Percentiles rank a stretch among this genome's conserved stretches.
These are phyloP conservation scores for Phytophthora melonis DNA, from an alignment of 352 stramenopile species.

Conservation along the genomic window DNA sequence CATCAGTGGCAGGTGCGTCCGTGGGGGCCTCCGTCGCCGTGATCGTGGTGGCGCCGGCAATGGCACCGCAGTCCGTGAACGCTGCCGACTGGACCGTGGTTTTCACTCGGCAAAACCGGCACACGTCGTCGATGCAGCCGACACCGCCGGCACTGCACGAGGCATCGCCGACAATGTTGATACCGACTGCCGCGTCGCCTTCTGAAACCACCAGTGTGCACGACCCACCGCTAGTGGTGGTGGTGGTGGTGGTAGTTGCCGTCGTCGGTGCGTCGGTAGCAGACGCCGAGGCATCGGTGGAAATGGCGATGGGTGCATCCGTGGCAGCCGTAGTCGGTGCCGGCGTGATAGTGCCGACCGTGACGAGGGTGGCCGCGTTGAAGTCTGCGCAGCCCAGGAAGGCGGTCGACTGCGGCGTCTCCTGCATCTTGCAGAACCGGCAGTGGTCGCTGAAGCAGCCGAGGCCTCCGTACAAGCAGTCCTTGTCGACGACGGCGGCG, in stretches of 20 bases:
- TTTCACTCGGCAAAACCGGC: constrained; percentile 47
- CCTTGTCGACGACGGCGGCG: constrained; percentile 30
- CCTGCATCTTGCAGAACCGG: constrained; percentile 42
- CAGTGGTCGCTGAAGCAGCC: constrained; percentile 53
- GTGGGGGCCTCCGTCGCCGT: constrained; percentile 4
- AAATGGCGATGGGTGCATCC: not conserved
- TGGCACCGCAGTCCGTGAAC: constrained; percentile 26
- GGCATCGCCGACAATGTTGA: constrained; percentile 37
- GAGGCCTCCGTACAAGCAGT: constrained; percentile 48
- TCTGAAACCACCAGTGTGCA: not conserved
- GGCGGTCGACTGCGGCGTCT: constrained; percentile 42
- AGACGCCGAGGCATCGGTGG: too few relatives aligned
- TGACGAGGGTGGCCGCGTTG: constrained; percentile 22
- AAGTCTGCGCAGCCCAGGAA: constrained; percentile 29
- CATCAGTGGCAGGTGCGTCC: not conserved
- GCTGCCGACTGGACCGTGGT: constrained; percentile 43
- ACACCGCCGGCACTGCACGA: constrained; percentile 40
- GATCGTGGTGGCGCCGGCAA: constrained; percentile 6
- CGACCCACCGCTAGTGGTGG: not conserved
- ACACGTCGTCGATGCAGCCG: constrained; percentile 48
- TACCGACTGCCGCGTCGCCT: constrained; percentile 36
- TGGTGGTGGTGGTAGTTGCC: too few relatives aligned
- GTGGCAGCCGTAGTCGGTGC: constrained; percentile 2
- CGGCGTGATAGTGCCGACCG: constrained; percentile 13
- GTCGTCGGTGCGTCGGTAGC: too few relatives aligned